phyloP scores from a whole-genome alignment of 495 filamentous ascomycete genomes.

The Xylaria cubensis region DNA sequence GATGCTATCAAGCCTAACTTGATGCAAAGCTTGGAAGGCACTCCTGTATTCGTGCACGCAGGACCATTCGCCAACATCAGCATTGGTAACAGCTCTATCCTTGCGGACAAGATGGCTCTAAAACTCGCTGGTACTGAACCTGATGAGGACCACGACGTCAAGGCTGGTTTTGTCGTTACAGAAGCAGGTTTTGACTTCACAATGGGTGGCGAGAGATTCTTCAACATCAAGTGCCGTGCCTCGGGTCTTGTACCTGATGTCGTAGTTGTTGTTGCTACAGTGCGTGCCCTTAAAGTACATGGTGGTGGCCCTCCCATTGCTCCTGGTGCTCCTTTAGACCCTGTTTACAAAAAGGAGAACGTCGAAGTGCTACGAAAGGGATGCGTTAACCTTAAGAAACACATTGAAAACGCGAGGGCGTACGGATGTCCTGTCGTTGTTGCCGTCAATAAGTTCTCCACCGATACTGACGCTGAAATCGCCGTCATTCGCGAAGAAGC shows the following conservation, averaged over 20 bases:
- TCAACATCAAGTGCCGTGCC: constrained; percentile 99
- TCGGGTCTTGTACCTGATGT: constrained; percentile 91
- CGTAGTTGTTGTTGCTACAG: constrained; percentile 93
- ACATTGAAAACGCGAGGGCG: constrained; percentile 83
- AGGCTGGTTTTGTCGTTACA: constrained; percentile 94
- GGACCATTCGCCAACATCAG: constrained; percentile 98
- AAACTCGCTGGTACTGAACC: constrained; percentile 95
- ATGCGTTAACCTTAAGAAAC: constrained; percentile 93
- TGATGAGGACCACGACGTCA: constrained; percentile 85
- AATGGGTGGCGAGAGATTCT: constrained; percentile 99
- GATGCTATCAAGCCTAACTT: constrained; percentile 98
- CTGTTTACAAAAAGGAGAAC: constrained; percentile 92
- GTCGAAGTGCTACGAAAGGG: constrained; percentile 86
- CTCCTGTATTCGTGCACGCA: constrained; percentile 95
- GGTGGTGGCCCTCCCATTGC: constrained; percentile 92
- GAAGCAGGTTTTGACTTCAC: constrained; percentile 99
- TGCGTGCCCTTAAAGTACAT: constrained; percentile 95
- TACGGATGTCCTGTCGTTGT: constrained; percentile 97
- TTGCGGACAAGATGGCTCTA: constrained; percentile 93
- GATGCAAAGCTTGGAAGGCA: constrained; percentile 98
- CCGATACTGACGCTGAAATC: constrained; percentile 93
- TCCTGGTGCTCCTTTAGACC: constrained; percentile 79
- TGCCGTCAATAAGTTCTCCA: constrained; percentile 94
- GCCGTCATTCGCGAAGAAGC: constrained; percentile 87
- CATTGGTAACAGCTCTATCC: constrained; percentile 92